Evolutionary conservation across 441 rosid genomes (phyloP).

Genomic region (Euphorbia celastroides): DNA sequence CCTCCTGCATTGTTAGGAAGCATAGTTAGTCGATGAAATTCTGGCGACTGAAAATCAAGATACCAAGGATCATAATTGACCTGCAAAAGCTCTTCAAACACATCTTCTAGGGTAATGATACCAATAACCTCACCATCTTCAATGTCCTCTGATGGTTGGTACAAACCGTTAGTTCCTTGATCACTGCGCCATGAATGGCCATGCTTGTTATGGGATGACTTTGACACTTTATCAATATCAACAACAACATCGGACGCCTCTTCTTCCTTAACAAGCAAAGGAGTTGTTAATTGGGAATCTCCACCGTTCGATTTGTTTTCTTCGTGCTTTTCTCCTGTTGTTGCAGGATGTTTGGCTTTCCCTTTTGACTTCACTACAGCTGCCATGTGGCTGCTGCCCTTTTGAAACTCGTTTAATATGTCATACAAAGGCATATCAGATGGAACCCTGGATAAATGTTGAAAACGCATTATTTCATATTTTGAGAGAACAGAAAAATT

Average conservation of each 20-base stretch:
- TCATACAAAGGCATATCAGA: conserved; percentile 93
- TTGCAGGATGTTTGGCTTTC: conserved; percentile 41
- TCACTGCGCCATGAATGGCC: conserved; percentile 30
- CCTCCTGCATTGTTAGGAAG: conserved; percentile 52
- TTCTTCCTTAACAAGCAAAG: conserved; percentile 49
- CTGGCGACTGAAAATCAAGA: conserved; percentile 8
- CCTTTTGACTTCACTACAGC: conserved; percentile 86
- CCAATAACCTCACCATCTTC: conserved; percentile 94
- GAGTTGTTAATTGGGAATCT: conserved; percentile 52
- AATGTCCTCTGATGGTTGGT: conserved; percentile 52
- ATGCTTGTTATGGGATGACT: conserved; percentile 27
- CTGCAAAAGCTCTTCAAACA: conserved; percentile 91
- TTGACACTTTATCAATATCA: conserved; percentile 56
- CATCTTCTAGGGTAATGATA: conserved; percentile 95
- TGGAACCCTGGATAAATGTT: conserved; percentile 61
- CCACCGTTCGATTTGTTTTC: conserved; percentile 32
- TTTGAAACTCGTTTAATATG: conserved; percentile 91
- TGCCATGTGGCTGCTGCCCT: conserved; percentile 99
- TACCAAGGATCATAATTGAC: conserved; percentile 20
- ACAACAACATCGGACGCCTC: conserved; percentile 57
- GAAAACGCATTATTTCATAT: not conserved
- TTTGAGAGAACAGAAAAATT: not conserved
- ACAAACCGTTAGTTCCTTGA: conserved; percentile 32
- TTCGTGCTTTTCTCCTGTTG: conserved; percentile 36
- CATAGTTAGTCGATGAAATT: conserved; percentile 1